Evolutionary conservation across 441 rosid genomes (phyloP).

Genomic region (Corymbia citriodora): DNA sequence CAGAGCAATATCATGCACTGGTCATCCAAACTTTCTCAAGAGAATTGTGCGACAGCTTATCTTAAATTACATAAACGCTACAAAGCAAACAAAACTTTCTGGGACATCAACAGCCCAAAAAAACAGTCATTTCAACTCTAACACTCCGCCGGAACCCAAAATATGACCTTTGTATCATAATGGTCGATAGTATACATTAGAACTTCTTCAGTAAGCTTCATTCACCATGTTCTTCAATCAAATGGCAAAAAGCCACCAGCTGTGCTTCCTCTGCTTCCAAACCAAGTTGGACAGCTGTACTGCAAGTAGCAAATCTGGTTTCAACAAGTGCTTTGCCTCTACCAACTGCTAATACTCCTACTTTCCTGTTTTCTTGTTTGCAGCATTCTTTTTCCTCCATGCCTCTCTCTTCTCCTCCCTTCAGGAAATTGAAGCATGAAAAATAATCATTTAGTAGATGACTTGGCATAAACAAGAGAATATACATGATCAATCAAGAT

Average conservation of each 20-base stretch:
- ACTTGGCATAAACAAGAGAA: neutral
- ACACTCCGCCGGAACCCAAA: neutral
- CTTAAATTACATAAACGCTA: neutral
- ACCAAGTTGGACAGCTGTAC: neutral
- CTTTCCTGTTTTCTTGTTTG: neutral
- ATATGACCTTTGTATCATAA: neutral
- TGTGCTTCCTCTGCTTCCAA: neutral
- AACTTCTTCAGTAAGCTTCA: neutral
- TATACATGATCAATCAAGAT: neutral
- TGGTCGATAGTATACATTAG: neutral
- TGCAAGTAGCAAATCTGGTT: neutral
- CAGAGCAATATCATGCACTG: neutral
- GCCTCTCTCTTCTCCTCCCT: constrained; percentile 75
- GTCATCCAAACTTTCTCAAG: neutral
- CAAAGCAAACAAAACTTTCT: neutral
- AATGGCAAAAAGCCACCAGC: neutral
- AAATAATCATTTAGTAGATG: neutral
- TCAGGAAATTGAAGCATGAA: constrained; percentile 6
- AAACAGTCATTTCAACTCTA: neutral
- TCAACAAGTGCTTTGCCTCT: neutral
- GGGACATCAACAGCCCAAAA: neutral
- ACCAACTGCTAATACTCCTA: neutral
- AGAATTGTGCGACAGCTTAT: neutral
- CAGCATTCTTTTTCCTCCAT: constrained; percentile 23
- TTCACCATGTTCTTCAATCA: neutral